Evolutionary conservation across 2,329 filamentous ascomycete species (phyloP).

Genomic region (Pseudophaeomoniella oleicola): DNA sequence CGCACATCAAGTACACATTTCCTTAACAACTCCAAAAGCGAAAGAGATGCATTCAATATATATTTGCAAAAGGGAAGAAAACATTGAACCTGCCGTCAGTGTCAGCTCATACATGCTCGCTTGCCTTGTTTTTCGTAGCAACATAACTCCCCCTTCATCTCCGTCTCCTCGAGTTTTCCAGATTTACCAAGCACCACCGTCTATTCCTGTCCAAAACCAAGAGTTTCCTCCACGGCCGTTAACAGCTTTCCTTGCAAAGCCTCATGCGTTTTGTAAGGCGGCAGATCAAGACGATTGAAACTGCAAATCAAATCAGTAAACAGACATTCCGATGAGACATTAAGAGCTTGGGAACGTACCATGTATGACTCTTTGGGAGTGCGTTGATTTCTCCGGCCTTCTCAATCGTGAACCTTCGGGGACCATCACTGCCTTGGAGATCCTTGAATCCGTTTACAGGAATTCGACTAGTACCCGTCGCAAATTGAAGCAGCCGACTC

Average conservation of each 20-base stretch:
- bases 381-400: conserved; percentile 87
- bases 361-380: conserved; percentile 92
- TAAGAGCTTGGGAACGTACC: conserved; percentile 57
- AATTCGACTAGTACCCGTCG: conserved; percentile 92
- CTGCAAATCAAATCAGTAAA: conserved; percentile 36
- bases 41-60: conserved; percentile 5
- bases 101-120: too few species aligned
- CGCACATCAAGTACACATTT: too few species aligned
- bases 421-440: conserved; percentile 90
- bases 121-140: background rate
- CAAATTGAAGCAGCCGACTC: conserved; percentile 87
- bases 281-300: conserved; percentile 94
- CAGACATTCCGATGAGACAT: conserved; percentile 5
- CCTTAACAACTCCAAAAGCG: too few species aligned
- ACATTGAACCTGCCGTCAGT: background rate
- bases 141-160: too few species aligned
- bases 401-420: conserved; percentile 91
- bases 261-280: conserved; percentile 81
- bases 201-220: conserved; percentile 97
- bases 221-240: conserved; percentile 95
- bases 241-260: conserved; percentile 78
- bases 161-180: too few species aligned
- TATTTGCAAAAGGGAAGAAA: background rate
- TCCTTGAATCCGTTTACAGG: conserved; percentile 99
- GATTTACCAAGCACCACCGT: conserved; percentile 4